Evolutionary conservation across 441 rosid genomes (phyloP), one percentile per base, ranked within the genome.

Genomic region (Erodium moschatum): DNA sequence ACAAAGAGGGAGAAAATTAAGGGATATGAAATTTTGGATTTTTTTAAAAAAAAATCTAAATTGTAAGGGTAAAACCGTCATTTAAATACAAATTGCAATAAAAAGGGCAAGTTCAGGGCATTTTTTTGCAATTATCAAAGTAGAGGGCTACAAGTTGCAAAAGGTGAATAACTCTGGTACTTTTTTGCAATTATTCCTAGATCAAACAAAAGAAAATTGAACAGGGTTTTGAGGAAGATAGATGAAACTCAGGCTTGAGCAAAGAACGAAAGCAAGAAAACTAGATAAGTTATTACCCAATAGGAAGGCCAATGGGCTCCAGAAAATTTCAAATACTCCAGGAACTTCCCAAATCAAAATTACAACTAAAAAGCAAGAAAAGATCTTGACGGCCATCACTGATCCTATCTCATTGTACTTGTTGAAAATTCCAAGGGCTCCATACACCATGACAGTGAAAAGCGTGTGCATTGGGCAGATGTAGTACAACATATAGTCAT

Each of bases 401-500:
- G 91, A 88, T 76, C 89, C 82, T 73, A 82, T 88, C 77, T 95
- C 99, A 66, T 95, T 95, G 70, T 91, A 83, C 81, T 87, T 85
- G 85, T 82, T 86, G 71, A 87, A 85, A 67, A 90, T 86, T 60
- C 97, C 99, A 68, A 95, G 91, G 74, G 94, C 91, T 69, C 97
- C 97, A 80, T 95, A 90, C 70, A 95, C 99, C 97, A 91, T 95
- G 12, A 95, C 62, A 31, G 97, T 95, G 84, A 90, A 95, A 27
- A 95, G 85, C 10, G 99, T 95, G 82, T 95, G 99, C 99, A 95
- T 95, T 33, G 99, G 99, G 75, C 99, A 91, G 74, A 95, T 95
- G 76, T 95, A 95, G 77, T 91, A 95, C 40, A 95, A 72, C 97
- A 87, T 82, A 75, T 91, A 95, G 74, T 91, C 97, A 73, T 95